Base-by-base conservation (phyloP, 768 basidiomycete genomes). In the Trametes villosa region DNA sequence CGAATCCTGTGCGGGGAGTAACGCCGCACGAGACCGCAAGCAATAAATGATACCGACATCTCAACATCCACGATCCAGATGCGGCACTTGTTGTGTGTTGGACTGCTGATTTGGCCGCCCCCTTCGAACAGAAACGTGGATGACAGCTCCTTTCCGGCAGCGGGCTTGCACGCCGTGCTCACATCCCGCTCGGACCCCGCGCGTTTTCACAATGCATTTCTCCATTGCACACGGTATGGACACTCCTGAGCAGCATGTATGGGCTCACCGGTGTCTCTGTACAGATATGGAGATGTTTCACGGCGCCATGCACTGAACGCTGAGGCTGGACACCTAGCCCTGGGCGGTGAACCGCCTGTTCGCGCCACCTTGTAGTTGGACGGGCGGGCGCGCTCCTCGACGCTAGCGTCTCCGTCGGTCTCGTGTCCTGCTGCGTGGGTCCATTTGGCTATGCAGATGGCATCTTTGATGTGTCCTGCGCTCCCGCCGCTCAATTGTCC, bases 401-500 rank as follows among this genome's bases (percentile, higher is more conserved):
- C n/a, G n/a, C n/a, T 38, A 15, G 13, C 36, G 36, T 9, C 7
- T 44, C 12, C 3, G 9, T 12, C n/a, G 12, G n/a, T 20, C 42
- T 20, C 42, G 42, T 44, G 42, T 12, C 42, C 9, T 9, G 42
- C 42, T n/a, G 46, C 46, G 6, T 48, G 46, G 3, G 30, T 48
- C 9, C 42, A 44, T 22, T 22, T 18, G n/a, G 15, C 31, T 41
- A 38, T 49, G 20, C 6, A 30, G 47, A 57, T 57, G 27, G 56
- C 47, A 57, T 57, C 56, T 57, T 45, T 49, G 47, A 49, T 56
- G 47, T 33, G 44, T 27, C 24, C 20, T 26, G 11, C 38, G 15
- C 29, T 30, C 40, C 42, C 42, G 38, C 24, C 52, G 33, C 20
- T 47, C 17, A 27, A 38, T 38, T 46, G 31, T 22, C 45, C 54